Conservation (phyloP, 257 asterid genomes). For the Solanum neorickii region DNA sequence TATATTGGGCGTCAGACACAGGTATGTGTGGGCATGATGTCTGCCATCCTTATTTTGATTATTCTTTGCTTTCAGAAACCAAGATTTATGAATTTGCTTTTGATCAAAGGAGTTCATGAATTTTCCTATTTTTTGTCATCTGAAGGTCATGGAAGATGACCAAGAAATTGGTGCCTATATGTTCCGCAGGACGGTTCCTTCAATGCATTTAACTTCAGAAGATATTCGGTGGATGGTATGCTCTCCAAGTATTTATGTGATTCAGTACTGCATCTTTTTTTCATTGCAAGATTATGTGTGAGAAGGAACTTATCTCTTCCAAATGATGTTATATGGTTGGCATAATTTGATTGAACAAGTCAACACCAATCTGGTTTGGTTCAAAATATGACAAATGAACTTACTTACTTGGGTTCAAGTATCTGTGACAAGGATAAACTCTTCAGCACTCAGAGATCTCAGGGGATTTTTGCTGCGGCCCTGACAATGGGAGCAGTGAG, state of each 20-base stretch:
- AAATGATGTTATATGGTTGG: background rate
- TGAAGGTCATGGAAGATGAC: constrained; percentile 98
- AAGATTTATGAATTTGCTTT: background rate
- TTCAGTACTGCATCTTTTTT: background rate
- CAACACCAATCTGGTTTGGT: background rate
- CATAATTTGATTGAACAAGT: background rate
- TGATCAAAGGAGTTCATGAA: background rate
- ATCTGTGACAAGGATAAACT: background rate
- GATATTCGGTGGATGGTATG: constrained; percentile 95
- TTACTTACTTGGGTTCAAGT: background rate
- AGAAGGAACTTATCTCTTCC: background rate
- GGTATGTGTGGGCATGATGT: constrained; percentile 19
- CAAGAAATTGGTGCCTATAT: constrained; percentile 93
- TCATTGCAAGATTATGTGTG: background rate
- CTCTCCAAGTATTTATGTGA: background rate
- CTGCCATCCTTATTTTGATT: background rate
- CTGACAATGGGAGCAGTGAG: background rate
- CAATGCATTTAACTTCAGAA: constrained; percentile 70
- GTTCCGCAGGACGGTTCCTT: constrained; percentile 99
- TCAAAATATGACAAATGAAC: background rate
- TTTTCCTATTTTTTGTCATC: constrained; percentile 1
- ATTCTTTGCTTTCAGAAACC: constrained; percentile 2
- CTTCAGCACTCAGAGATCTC: background rate
- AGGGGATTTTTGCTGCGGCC: background rate
- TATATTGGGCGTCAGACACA: constrained; percentile 98